Percentiles rank a stretch among this genome's conserved stretches.
These are phyloP conservation scores for Chalciporus sphaerocephalus DNA, from an alignment of 768 basidiomycete genomes.

Conservation along the genomic window DNA sequence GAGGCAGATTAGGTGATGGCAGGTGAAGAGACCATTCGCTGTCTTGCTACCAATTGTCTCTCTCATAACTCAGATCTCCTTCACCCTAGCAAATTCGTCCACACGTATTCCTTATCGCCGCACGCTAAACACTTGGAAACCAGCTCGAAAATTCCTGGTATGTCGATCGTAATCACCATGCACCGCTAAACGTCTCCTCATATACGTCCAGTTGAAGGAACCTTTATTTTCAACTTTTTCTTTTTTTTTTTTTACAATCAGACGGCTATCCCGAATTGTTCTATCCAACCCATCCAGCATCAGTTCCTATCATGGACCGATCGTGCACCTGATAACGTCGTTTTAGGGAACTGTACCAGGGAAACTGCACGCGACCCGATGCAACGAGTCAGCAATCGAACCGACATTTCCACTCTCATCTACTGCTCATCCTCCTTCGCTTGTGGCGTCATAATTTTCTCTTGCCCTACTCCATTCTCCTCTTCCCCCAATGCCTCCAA, in stretches of 20 bases:
- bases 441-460: slow-evolving; percentile 16
- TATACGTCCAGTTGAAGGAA: slow-evolving; percentile 2
- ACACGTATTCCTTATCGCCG: slow-evolving; percentile 11
- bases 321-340: slow-evolving; percentile 29
- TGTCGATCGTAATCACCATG: slow-evolving; percentile 1
- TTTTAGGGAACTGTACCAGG: slow-evolving; percentile 19
- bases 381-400: slow-evolving; percentile 25
- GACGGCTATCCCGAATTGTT: slow-evolving; percentile 18
- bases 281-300: slow-evolving; percentile 16
- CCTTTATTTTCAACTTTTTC: slow-evolving; percentile 1
- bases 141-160: slow-evolving; percentile 2
- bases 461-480: neutral
- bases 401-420: slow-evolving; percentile 19
- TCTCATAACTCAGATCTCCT: neutral
- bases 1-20: slow-evolving; percentile 17
- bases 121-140: slow-evolving; percentile 2
- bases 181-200: neutral
- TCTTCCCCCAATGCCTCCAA: slow-evolving; percentile 25
- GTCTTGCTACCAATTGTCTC: neutral
- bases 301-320: slow-evolving; percentile 32
- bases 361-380: slow-evolving; percentile 24
- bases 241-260: neutral
- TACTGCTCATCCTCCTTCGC: neutral
- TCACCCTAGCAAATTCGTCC: slow-evolving; percentile 1
- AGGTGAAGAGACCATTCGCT: neutral